phyloP scores from a whole-genome alignment of 139 green algal genomes.

The Deuterostichococcus epilithicus region DNA sequence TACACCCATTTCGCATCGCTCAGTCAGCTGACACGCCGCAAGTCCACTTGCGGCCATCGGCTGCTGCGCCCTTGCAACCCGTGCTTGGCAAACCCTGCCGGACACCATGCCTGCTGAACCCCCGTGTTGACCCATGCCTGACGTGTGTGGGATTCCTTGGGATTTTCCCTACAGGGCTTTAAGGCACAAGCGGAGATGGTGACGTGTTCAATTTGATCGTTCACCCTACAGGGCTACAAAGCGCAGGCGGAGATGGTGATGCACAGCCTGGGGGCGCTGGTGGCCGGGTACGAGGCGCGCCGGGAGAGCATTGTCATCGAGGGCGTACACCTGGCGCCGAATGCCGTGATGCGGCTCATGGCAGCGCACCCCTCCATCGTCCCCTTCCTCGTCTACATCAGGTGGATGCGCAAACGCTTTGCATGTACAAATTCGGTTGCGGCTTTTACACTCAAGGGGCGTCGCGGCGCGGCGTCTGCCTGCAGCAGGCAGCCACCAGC shows the following conservation, averaged over 20 bases:
- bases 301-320: slow-evolving; percentile 69
- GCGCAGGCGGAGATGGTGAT: slow-evolving; percentile 80
- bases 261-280: slow-evolving; percentile 64
- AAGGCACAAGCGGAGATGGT: slow-evolving; percentile 85
- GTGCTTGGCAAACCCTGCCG: no score
- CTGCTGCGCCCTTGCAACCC: no score
- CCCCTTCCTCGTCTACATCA: slow-evolving; percentile 92
- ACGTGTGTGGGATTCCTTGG: neutral
- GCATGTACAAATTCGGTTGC: no score
- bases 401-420: neutral
- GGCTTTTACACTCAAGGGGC: no score
- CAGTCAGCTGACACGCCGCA: no score
- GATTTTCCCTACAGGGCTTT: slow-evolving; percentile 56
- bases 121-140: slow-evolving; percentile 11
- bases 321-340: slow-evolving; percentile 49
- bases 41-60: no score
- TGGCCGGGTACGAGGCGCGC: slow-evolving; percentile 49
- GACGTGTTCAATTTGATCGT: no score
- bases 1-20: no score
- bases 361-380: slow-evolving; percentile 56
- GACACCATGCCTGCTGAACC: no score
- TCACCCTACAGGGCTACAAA: slow-evolving; percentile 71
- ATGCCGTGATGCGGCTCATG: slow-evolving; percentile 71
- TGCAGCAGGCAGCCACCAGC: no score
- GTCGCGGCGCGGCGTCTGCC: no score